Conservation (phyloP, 164 flowering plant species). For the Hamamelis virginiana region DNA sequence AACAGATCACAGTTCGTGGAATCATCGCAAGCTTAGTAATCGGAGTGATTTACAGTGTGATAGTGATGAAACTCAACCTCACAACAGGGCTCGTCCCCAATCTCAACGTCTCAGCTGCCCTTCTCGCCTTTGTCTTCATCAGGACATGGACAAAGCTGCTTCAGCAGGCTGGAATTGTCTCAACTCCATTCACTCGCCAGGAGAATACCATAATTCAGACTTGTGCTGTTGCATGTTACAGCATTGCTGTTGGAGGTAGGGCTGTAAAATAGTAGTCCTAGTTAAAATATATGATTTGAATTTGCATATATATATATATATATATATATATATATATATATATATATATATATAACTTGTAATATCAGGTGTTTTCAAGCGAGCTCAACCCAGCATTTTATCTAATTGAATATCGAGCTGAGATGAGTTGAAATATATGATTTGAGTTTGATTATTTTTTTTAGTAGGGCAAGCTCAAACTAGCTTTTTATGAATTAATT, state of each 20-base stretch:
- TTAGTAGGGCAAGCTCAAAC: too few species aligned
- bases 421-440: too few species aligned
- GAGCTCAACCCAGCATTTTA: too few species aligned
- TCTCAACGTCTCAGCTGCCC: slow-evolving; percentile 65
- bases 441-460: too few species aligned
- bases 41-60: slow-evolving; percentile 59
- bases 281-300: too few species aligned
- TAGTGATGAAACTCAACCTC: slow-evolving; percentile 67
- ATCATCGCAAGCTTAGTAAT: slow-evolving; percentile 45
- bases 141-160: slow-evolving; percentile 55
- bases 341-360: too few species aligned
- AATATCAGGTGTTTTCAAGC: too few species aligned
- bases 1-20: slow-evolving; percentile 56
- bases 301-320: too few species aligned
- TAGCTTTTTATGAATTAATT: too few species aligned
- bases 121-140: slow-evolving; percentile 56
- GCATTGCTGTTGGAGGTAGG: slow-evolving; percentile 71
- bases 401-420: too few species aligned
- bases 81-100: slow-evolving; percentile 66
- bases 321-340: too few species aligned
- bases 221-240: slow-evolving; percentile 69
- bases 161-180: slow-evolving; percentile 33
- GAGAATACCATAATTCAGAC: slow-evolving; percentile 68
- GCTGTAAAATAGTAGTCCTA: too few species aligned
- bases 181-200: slow-evolving; percentile 59